phyloP scores from a whole-genome alignment of 2,329 filamentous ascomycete genomes.

The Thielaviopsis punctulata region DNA sequence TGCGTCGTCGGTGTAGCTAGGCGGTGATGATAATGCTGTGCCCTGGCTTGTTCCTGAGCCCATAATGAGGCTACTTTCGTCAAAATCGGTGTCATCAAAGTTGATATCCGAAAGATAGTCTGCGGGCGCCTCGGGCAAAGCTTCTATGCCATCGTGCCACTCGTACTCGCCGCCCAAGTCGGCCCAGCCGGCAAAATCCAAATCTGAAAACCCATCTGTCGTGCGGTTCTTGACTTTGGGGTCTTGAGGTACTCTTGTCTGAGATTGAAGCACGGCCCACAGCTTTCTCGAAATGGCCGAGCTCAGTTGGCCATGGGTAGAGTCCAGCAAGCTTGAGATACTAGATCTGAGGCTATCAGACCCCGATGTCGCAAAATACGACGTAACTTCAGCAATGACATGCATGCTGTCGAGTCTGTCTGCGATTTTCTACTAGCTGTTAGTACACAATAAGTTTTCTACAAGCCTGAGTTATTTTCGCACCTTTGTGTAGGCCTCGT shows the following conservation, averaged over 20 bases:
- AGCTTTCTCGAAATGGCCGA: constrained; percentile 5
- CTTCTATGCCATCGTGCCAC: background rate
- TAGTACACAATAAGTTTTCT: background rate
- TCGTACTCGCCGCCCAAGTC: constrained; percentile 3
- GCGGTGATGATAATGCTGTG: background rate
- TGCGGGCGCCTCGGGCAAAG: background rate
- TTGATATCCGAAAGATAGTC: constrained; percentile 9
- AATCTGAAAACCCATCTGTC: background rate
- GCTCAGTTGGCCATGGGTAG: background rate
- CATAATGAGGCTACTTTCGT: background rate
- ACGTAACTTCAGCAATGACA: constrained; percentile 10
- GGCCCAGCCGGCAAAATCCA: constrained; percentile 3
- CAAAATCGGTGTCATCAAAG: constrained; percentile 3
- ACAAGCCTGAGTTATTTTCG: background rate
- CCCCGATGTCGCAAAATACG: constrained; percentile 9
- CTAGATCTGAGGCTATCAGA: constrained; percentile 7
- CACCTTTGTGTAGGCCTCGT: constrained; percentile 6
- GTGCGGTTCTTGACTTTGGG: background rate
- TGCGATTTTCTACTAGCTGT: constrained; percentile 3
- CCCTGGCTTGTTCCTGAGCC: background rate
- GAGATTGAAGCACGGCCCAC: constrained; percentile 9
- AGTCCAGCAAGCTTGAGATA: constrained; percentile 3
- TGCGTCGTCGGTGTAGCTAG: background rate
- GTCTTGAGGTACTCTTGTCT: constrained; percentile 4
- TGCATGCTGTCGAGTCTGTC: constrained; percentile 7